Conservation (phyloP, 83 land plant species). For the Thuja plicata region DNA sequence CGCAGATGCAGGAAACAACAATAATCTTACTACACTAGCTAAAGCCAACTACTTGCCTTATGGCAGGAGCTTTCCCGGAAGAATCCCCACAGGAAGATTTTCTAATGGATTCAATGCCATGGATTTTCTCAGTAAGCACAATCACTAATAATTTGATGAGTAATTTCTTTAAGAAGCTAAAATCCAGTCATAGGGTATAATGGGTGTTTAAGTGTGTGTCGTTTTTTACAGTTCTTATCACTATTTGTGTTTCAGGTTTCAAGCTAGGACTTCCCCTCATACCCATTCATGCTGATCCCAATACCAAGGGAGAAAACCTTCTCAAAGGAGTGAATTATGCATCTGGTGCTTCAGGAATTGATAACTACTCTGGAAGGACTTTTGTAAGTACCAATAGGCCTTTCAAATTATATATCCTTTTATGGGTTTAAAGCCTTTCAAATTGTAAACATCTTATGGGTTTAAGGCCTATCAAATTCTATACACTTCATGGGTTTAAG, state of each 20-base stretch:
- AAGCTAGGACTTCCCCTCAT: conserved; percentile 20
- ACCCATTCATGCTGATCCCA: conserved; percentile 16
- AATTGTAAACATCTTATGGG: too few relatives aligned
- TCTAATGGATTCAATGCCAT: conserved; percentile 16
- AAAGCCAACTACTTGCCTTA: conserved; percentile 21
- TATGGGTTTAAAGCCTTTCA: too few relatives aligned
- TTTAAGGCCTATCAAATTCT: too few relatives aligned
- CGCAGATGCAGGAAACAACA: conserved; percentile 15
- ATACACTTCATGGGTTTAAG: too few relatives aligned
- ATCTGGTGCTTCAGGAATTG: conserved; percentile 21
- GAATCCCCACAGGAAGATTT: conserved; percentile 20
- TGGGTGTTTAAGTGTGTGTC: not conserved
- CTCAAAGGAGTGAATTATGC: conserved; percentile 24
- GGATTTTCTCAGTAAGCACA: conserved; percentile 6
- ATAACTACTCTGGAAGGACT: conserved; percentile 4
- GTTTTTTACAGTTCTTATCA: not conserved
- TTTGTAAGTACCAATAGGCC: conserved; percentile 11
- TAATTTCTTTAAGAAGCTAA: too few relatives aligned
- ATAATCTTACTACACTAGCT: conserved; percentile 14
- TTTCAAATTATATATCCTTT: not conserved
- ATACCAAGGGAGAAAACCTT: conserved; percentile 17
- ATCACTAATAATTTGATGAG: not conserved
- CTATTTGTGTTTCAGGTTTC: conserved; percentile 5
- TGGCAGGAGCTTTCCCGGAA: conserved; percentile 17
- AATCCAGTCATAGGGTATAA: too few relatives aligned